These are phyloP conservation scores for Pseudogymnoascus sp. DNA, from an alignment of 2,329 filamentous ascomycete genomes.

Conservation along the genomic window DNA sequence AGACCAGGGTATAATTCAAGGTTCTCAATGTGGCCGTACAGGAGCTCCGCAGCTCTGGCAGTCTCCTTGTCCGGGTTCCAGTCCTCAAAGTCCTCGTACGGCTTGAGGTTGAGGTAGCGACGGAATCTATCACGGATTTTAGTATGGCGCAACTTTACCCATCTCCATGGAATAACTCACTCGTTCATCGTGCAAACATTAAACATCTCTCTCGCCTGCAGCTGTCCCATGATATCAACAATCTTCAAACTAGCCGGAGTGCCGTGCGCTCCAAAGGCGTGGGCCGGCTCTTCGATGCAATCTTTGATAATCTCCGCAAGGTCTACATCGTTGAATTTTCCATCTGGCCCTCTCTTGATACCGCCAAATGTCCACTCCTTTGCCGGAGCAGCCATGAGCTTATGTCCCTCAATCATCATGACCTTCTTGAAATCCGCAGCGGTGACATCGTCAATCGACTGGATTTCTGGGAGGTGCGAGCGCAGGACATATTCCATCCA, in stretches of 20 bases:
- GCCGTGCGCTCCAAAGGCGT: conserved; percentile 45
- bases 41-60: conserved; percentile 34
- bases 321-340: conserved; percentile 37
- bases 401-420: conserved; percentile 32
- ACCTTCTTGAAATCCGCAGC: conserved; percentile 36
- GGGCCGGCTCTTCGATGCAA: conserved; percentile 41
- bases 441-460: conserved; percentile 37
- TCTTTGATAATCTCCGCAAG: conserved; percentile 39
- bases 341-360: conserved; percentile 34
- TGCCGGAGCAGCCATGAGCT: conserved; percentile 29
- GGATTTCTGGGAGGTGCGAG: conserved; percentile 30
- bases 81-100: conserved; percentile 43
- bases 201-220: conserved; percentile 39
- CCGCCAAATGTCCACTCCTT: conserved; percentile 38
- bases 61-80: conserved; percentile 45
- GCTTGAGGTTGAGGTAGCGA: conserved; percentile 43
- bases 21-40: conserved; percentile 45
- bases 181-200: conserved; percentile 47
- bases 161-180: conserved; percentile 24
- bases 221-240: conserved; percentile 41
- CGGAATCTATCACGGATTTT: conserved; percentile 34
- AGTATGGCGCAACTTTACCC: not conserved
- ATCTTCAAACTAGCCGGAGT: conserved; percentile 40
- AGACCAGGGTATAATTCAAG: conserved; percentile 53
- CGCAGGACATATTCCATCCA: conserved; percentile 39